A percentile compares a stretch with the other conserved stretches of the same genome.
These are phyloP conservation scores for Zostera marina DNA, from an alignment of 116 monocot species.

Conservation along the genomic window DNA sequence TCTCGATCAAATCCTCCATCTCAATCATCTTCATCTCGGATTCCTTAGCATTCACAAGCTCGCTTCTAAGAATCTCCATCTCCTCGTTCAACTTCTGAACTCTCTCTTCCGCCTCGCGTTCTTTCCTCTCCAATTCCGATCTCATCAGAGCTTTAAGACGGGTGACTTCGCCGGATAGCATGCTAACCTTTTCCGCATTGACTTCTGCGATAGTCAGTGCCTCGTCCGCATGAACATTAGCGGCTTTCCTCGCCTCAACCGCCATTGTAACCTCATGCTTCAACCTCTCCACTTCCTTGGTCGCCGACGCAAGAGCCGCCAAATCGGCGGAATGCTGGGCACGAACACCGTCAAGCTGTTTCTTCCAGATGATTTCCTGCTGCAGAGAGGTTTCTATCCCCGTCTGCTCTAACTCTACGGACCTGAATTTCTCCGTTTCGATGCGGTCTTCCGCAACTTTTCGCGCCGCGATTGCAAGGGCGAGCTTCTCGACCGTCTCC, in stretches of 20 bases:
- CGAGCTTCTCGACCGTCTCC: conserved; percentile 41
- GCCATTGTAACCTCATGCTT: conserved; percentile 51
- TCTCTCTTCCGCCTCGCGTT: conserved; percentile 21
- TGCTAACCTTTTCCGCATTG: conserved; percentile 45
- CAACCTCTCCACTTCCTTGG: conserved; percentile 41
- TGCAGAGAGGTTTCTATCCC: conserved; percentile 45
- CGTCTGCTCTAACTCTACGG: conserved; percentile 55
- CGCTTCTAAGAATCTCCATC: conserved; percentile 20
- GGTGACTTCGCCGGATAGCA: conserved; percentile 28
- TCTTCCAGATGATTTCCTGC: conserved; percentile 44
- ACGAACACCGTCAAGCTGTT: conserved; percentile 28
- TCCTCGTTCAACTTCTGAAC: conserved; percentile 36
- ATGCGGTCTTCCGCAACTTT: conserved; percentile 46
- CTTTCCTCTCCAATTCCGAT: conserved; percentile 29
- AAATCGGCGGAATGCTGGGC: conserved; percentile 47
- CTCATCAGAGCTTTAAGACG: conserved; percentile 40
- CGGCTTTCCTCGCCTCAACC: conserved; percentile 43
- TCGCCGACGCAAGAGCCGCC: conserved; percentile 28
- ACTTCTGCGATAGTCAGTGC: conserved; percentile 44
- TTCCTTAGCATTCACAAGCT: conserved; percentile 36
- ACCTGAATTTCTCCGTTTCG: conserved; percentile 73
- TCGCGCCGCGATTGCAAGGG: conserved; percentile 40
- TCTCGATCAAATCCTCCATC: conserved; percentile 35
- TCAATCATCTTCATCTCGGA: conserved; percentile 30
- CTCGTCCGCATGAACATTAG: conserved; percentile 45